phyloP scores from a whole-genome alignment of 2,329 filamentous ascomycete genomes.

The Aspergillus sp. region DNA sequence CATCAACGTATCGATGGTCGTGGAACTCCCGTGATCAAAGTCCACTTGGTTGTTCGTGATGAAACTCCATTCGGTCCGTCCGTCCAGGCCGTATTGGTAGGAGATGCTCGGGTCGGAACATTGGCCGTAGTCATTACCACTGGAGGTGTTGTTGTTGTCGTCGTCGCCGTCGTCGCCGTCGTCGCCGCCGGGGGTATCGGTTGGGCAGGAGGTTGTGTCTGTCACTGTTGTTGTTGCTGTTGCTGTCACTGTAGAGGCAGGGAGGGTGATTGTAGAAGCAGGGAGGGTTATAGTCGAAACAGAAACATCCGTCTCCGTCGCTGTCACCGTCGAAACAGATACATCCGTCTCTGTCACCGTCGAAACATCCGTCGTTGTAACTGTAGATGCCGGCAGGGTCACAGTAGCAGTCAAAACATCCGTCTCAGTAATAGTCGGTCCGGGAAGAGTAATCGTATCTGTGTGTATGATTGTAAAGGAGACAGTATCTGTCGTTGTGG shows the following conservation, averaged over 20 bases:
- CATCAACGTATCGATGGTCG: slow-evolving; percentile 13
- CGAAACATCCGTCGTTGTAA: too few species aligned
- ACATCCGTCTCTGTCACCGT: not conserved
- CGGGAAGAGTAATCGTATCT: not conserved
- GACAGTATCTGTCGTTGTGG: not conserved
- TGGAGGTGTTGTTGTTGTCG: too few species aligned
- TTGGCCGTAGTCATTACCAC: not conserved
- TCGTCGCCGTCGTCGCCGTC: too few species aligned
- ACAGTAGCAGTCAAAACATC: not conserved
- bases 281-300: not conserved
- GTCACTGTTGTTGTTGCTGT: not conserved
- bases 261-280: not conserved
- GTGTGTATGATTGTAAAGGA: not conserved
- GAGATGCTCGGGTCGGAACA: slow-evolving; percentile 15
- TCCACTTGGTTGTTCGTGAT: slow-evolving; percentile 18
- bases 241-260: too few species aligned
- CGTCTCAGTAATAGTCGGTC: slow-evolving; percentile 31
- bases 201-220: not conserved
- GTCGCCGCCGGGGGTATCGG: not conserved
- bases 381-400: not conserved
- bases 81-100: slow-evolving; percentile 16
- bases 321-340: not conserved
- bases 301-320: not conserved
- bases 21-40: slow-evolving; percentile 16
- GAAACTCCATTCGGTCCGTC: slow-evolving; percentile 7